Evolutionary conservation across 2,329 filamentous ascomycete genomes (phyloP).

Genomic region (Emydomyces testavorans): DNA sequence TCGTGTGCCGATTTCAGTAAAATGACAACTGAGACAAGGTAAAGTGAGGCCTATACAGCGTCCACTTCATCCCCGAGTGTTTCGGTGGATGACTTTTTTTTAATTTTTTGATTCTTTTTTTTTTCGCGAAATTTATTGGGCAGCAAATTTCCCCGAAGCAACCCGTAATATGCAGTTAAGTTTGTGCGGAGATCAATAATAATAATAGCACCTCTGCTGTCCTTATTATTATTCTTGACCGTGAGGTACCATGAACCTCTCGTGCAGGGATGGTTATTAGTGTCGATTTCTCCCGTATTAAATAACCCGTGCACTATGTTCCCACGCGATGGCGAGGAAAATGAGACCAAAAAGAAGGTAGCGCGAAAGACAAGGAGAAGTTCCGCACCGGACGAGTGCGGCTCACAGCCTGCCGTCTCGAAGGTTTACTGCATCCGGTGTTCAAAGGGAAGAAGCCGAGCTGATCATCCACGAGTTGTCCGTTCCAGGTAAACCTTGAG

Average conservation of each 20-base stretch:
- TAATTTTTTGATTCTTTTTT: too few relatives aligned
- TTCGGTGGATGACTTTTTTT: neutral
- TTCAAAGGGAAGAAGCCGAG: neutral
- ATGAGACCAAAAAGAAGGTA: neutral
- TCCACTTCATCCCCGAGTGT: slow-evolving; percentile 6
- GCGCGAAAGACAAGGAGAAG: neutral
- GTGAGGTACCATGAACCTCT: neutral
- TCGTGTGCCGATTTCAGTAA: neutral
- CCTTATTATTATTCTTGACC: slow-evolving; percentile 2
- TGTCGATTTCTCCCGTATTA: neutral
- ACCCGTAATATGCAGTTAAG: slow-evolving; percentile 2
- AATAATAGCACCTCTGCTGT: too few relatives aligned
- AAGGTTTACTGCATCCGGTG: neutral
- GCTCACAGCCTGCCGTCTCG: neutral
- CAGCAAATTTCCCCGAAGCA: slow-evolving; percentile 8
- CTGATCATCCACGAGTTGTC: neutral
- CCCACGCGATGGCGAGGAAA: neutral
- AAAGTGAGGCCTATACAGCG: slow-evolving; percentile 1
- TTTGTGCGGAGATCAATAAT: neutral
- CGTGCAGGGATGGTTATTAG: slow-evolving; percentile 1
- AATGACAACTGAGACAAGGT: slow-evolving; percentile 4
- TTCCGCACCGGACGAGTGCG: neutral
- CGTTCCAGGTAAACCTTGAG: neutral
- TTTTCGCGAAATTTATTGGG: slow-evolving; percentile 4
- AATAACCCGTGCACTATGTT: neutral